phyloP scores from a whole-genome alignment of 257 asterid species.

The Scutellaria baicalensis region DNA sequence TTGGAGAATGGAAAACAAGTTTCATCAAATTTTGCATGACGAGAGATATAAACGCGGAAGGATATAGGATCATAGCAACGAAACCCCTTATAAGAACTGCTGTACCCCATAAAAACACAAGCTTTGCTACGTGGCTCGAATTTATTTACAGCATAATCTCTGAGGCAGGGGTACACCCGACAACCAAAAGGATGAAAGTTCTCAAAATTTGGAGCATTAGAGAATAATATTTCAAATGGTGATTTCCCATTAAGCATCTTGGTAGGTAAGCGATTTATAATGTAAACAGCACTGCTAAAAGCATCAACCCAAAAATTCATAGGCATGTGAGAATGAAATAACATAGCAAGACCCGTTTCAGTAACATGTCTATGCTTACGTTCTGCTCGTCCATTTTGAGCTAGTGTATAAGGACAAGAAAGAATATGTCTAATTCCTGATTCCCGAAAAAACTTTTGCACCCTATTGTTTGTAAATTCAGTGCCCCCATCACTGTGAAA shows the following conservation, averaged over 20 bases:
- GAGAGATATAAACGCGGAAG: background rate
- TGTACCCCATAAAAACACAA: background rate
- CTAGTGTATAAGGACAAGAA: background rate
- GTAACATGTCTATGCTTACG: no score
- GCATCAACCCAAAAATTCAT: no score
- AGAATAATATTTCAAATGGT: background rate
- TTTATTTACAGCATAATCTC: background rate
- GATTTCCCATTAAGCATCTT: background rate
- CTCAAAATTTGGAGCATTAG: background rate
- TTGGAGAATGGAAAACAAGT: background rate
- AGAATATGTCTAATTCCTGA: background rate
- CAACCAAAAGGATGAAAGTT: background rate
- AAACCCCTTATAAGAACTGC: background rate
- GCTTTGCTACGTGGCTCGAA: background rate
- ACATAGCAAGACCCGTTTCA: no score
- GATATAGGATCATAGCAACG: background rate
- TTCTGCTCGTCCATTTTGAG: no score
- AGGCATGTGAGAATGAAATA: no score
- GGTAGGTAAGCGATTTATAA: no score
- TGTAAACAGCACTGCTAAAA: no score
- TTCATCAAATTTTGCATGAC: background rate
- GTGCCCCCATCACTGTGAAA: background rate
- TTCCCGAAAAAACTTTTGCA: background rate
- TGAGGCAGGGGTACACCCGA: background rate
- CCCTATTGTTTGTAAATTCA: background rate